These are phyloP conservation scores for Endocalyx cinctus DNA, from an alignment of 2,329 filamentous ascomycete genomes.

Conservation along the genomic window DNA sequence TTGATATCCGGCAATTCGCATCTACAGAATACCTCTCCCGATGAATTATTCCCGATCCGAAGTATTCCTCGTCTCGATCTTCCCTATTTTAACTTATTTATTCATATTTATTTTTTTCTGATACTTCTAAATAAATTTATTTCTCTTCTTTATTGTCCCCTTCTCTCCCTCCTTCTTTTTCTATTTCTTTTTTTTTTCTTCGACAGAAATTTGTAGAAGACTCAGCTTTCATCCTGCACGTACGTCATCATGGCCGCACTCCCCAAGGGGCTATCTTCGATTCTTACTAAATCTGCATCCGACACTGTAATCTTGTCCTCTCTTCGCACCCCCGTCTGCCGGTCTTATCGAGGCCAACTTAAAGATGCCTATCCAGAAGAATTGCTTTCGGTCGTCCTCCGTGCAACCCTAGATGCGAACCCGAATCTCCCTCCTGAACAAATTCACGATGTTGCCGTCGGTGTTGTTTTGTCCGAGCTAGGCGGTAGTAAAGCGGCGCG, in stretches of 20 bases:
- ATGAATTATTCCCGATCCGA: too few relatives aligned
- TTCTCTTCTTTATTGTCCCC: too few relatives aligned
- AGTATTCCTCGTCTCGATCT: too few relatives aligned
- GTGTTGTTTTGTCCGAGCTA: conserved; percentile 85
- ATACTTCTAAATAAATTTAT: too few relatives aligned
- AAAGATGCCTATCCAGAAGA: conserved; percentile 90
- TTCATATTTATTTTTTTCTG: too few relatives aligned
- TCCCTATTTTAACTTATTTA: too few relatives aligned
- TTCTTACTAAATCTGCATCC: conserved; percentile 72
- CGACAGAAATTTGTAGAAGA: too few relatives aligned
- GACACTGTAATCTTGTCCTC: conserved; percentile 87
- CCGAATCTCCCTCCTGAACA: conserved; percentile 65
- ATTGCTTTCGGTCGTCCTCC: conserved; percentile 64
- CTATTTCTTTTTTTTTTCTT: too few relatives aligned
- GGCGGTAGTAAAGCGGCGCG: conserved; percentile 86
- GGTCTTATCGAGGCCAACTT: conserved; percentile 76
- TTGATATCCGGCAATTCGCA: too few relatives aligned
- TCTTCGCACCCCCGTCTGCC: conserved; percentile 82
- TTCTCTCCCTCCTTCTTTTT: too few relatives aligned
- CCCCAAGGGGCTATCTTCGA: conserved; percentile 64
- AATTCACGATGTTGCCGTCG: conserved; percentile 79
- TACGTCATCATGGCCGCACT: conserved; percentile 48
- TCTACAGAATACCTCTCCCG: too few relatives aligned
- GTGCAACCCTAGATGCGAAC: conserved; percentile 65
- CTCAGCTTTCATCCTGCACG: too few relatives aligned